Percentiles rank a stretch among this genome's conserved stretches.
phyloP scores from a whole-genome alignment of 192 early-diverging fungal species.

The Umbelopsis ramanniana region DNA sequence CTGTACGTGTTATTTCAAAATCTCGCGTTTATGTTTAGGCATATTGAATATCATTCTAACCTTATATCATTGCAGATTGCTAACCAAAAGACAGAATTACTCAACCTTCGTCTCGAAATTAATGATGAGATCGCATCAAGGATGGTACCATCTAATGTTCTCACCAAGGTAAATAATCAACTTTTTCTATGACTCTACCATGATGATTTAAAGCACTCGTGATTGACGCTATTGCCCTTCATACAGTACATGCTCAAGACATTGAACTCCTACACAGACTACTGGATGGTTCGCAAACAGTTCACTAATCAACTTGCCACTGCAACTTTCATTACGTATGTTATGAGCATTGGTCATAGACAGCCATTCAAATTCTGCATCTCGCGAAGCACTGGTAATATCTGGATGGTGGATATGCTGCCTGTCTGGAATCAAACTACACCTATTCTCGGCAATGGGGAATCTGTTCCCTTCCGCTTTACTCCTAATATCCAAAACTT shows the following conservation, averaged over 20 bases:
- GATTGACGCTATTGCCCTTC: background rate
- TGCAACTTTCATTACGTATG: slow-evolving; percentile 89
- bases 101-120: slow-evolving; percentile 84
- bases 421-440: slow-evolving; percentile 59
- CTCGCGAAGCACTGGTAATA: slow-evolving; percentile 81
- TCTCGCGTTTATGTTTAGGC: background rate
- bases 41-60: background rate
- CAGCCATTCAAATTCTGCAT: slow-evolving; percentile 89
- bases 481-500: slow-evolving; percentile 98
- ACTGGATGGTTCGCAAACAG: slow-evolving; percentile 94
- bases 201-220: background rate
- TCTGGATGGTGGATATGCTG: slow-evolving; percentile 87
- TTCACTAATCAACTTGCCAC: slow-evolving; percentile 91
- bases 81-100: slow-evolving; percentile 64
- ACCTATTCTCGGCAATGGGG: slow-evolving; percentile 68
- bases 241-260: slow-evolving; percentile 70
- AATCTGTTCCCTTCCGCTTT: slow-evolving; percentile 96
- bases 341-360: slow-evolving; percentile 86
- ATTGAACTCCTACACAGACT: slow-evolving; percentile 82
- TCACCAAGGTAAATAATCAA: slow-evolving; percentile 67
- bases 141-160: slow-evolving; percentile 84
- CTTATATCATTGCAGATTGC: slow-evolving; percentile 22
- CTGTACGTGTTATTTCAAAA: slow-evolving; percentile 40
- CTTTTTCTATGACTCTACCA: background rate
- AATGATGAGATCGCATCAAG: slow-evolving; percentile 84